Conservation (phyloP, 106 monocot genomes). For the Acanthochlamys bracteata region DNA sequence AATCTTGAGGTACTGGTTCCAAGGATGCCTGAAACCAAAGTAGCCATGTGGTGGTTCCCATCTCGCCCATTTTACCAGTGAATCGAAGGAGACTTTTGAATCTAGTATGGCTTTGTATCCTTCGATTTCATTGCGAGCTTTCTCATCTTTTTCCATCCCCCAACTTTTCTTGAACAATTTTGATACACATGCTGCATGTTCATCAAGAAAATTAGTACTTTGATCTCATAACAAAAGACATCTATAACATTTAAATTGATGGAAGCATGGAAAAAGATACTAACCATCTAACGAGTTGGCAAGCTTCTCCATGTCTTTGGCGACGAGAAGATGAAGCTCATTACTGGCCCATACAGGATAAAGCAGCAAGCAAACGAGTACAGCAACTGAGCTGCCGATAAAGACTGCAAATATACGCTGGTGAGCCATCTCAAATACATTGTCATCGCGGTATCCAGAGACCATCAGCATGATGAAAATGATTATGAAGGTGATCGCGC, state of each 20-base stretch:
- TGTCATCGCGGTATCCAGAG: conserved; percentile 44
- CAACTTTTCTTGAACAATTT: conserved; percentile 28
- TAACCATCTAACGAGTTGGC: conserved; percentile 46
- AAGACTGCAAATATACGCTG: conserved; percentile 30
- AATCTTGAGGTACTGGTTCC: conserved; percentile 35
- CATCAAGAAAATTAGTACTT: not conserved
- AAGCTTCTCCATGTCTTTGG: conserved; percentile 52
- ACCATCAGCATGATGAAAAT: conserved; percentile 46
- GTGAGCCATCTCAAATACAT: conserved; percentile 28
- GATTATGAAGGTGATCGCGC: conserved; percentile 52
- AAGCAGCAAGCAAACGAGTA: conserved; percentile 25
- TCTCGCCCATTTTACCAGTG: conserved; percentile 42
- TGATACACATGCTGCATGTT: conserved; percentile 23
- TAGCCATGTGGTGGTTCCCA: conserved; percentile 43
- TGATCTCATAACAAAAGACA: not conserved
- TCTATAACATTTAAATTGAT: not conserved
- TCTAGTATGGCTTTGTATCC: conserved; percentile 55
- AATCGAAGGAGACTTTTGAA: conserved; percentile 56
- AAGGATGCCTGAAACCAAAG: conserved; percentile 34
- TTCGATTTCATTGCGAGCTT: conserved; percentile 11
- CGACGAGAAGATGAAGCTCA: conserved; percentile 41
- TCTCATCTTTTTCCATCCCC: not conserved
- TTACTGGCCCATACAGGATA: conserved; percentile 40
- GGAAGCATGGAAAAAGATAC: not conserved
- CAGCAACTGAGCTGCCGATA: conserved; percentile 38